Evolutionary conservation across 208 protist genomes (phyloP).

Genomic region (Trypanosoma lewisi): DNA sequence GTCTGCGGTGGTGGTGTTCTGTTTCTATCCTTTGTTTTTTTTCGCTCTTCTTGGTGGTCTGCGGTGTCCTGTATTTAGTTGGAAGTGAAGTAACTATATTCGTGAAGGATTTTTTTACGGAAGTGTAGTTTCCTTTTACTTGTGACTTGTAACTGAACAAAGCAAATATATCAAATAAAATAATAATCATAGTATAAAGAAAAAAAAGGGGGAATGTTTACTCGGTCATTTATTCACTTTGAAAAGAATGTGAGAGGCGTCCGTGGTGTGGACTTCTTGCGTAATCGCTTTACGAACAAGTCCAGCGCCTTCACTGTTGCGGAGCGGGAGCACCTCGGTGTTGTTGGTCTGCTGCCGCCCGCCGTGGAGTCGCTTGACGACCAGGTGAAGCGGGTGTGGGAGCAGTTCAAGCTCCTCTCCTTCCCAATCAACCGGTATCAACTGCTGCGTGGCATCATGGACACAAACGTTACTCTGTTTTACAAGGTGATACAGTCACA

Average conservation of each 20-base stretch:
- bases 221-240: conserved; percentile 26
- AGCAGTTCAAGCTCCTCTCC: conserved; percentile 35
- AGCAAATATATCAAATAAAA: neutral
- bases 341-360: conserved; percentile 55
- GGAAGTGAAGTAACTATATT: no score
- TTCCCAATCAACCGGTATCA: conserved; percentile 49
- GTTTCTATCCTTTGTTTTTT: no score
- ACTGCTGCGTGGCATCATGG: conserved; percentile 39
- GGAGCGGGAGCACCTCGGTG: conserved; percentile 51
- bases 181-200: conserved; percentile 10
- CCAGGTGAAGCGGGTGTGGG: conserved; percentile 45
- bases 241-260: conserved; percentile 15
- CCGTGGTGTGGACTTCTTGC: conserved; percentile 62
- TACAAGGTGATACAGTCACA: conserved; percentile 41
- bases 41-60: no score
- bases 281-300: conserved; percentile 63
- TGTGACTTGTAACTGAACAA: no score
- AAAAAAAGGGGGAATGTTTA: conserved; percentile 25
- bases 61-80: no score
- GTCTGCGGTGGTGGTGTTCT: no score
- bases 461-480: conserved; percentile 49
- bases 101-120: no score
- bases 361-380: conserved; percentile 46
- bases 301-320: conserved; percentile 53
- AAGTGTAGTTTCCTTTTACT: no score